A percentile compares a stretch with the other conserved stretches of the same genome.
phyloP scores from a whole-genome alignment of 331 rosid genomes.

The Cydonia oblonga region DNA sequence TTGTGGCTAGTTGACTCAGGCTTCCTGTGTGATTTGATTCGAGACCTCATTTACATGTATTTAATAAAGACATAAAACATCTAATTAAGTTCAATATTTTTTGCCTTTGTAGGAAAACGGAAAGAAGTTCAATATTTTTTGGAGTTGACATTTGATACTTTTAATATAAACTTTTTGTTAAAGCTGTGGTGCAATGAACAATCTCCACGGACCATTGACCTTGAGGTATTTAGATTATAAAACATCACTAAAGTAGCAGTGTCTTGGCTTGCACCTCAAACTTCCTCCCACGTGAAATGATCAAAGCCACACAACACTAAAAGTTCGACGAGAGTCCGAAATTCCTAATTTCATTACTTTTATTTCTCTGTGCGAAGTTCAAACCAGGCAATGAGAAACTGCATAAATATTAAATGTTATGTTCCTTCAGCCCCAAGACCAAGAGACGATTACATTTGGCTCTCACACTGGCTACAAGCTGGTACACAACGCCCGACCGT shows the following conservation, averaged over 20 bases:
- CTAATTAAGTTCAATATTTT: neutral
- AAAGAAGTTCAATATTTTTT: neutral
- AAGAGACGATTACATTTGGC: constrained; percentile 8
- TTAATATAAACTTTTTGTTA: neutral
- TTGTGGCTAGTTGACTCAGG: neutral
- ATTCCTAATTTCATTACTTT: neutral
- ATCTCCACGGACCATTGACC: neutral
- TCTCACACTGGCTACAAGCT: constrained; percentile 7
- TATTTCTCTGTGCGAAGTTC: neutral
- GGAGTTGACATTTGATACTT: neutral
- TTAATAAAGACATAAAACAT: neutral
- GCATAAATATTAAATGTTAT: constrained; percentile 8
- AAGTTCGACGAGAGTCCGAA: neutral
- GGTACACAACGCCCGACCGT: constrained; percentile 8
- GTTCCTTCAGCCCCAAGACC: neutral
- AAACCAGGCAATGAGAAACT: constrained; percentile 25
- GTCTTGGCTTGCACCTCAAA: constrained; percentile 18
- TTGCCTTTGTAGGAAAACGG: too few species aligned
- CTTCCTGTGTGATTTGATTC: neutral
- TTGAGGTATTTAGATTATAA: neutral
- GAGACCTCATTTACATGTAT: neutral
- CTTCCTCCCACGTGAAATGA: neutral
- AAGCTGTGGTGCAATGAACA: neutral
- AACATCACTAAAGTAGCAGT: neutral
- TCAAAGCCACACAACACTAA: constrained; percentile 1